Evolutionary conservation across 768 basidiomycete genomes (phyloP).

Genomic region (Porphyrellus cyaneotinctus): DNA sequence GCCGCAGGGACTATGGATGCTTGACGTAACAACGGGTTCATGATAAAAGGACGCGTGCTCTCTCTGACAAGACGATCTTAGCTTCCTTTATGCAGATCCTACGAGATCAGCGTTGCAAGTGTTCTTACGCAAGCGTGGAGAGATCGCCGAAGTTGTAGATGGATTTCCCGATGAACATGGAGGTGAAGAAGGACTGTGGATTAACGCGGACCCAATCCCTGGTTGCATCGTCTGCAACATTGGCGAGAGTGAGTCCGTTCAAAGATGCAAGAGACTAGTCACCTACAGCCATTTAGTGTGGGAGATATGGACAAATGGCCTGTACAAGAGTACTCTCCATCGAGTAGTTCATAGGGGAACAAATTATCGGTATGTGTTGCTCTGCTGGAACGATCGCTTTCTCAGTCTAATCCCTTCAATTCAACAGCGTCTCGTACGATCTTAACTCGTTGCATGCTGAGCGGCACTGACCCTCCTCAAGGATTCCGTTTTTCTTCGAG

Average conservation of each 20-base stretch:
- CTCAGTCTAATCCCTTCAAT: slow-evolving; percentile 6
- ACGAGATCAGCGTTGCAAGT: slow-evolving; percentile 82
- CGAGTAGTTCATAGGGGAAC: slow-evolving; percentile 74
- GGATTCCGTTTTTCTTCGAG: slow-evolving; percentile 93
- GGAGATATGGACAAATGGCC: slow-evolving; percentile 86
- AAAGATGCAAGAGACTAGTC: background rate
- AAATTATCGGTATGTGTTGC: slow-evolving; percentile 51
- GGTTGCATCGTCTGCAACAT: slow-evolving; percentile 89
- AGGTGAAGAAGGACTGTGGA: slow-evolving; percentile 64
- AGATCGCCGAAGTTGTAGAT: slow-evolving; percentile 24
- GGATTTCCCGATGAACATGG: slow-evolving; percentile 51
- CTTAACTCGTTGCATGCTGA: background rate
- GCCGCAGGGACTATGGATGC: slow-evolving; percentile 80
- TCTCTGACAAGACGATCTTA: slow-evolving; percentile 30
- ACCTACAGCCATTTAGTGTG: slow-evolving; percentile 56
- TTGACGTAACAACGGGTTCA: slow-evolving; percentile 53
- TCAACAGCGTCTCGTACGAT: slow-evolving; percentile 65
- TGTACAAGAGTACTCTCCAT: slow-evolving; percentile 88
- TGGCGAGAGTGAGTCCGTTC: slow-evolving; percentile 67
- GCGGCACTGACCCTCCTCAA: slow-evolving; percentile 26
- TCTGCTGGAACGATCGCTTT: background rate
- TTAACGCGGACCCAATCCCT: slow-evolving; percentile 78
- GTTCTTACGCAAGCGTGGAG: slow-evolving; percentile 49
- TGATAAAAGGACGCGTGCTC: background rate
- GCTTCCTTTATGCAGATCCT: slow-evolving; percentile 83